Evolutionary conservation across 2,329 filamentous ascomycete species (phyloP).

Genomic region (Eurotiales sp.): DNA sequence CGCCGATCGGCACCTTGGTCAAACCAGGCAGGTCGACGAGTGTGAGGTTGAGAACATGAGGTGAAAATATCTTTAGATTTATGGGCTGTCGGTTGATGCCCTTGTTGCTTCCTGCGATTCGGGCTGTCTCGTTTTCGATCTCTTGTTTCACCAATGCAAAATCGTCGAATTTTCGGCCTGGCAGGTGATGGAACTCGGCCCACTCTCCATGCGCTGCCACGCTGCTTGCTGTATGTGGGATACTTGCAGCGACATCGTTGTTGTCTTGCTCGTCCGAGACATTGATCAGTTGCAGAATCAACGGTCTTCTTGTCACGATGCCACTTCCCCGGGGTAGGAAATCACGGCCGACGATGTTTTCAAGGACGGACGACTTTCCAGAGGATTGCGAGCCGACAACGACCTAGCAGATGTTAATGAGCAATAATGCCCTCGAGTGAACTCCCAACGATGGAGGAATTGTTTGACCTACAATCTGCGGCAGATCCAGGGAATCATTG

Average conservation of each 20-base stretch:
- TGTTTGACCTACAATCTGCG: constrained; percentile 77
- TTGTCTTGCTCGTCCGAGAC: constrained; percentile 72
- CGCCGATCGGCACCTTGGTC: constrained; percentile 97
- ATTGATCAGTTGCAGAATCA: constrained; percentile 98
- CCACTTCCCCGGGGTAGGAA: constrained; percentile 94
- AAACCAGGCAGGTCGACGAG: constrained; percentile 92
- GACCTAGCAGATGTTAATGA: constrained; percentile 56
- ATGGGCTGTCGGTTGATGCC: constrained; percentile 97
- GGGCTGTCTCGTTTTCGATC: constrained; percentile 93
- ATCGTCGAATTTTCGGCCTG: constrained; percentile 81
- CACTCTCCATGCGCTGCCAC: constrained; percentile 68
- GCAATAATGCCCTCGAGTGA: too few species aligned
- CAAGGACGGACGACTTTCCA: constrained; percentile 95
- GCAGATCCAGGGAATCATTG: constrained; percentile 94
- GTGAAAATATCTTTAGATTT: constrained; percentile 97
- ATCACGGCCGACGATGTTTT: constrained; percentile 97
- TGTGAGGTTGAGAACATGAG: constrained; percentile 92
- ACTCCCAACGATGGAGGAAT: too few species aligned
- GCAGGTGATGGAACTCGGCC: constrained; percentile 96
- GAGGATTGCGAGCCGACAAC: constrained; percentile 98
- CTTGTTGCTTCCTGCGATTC: constrained; percentile 95
- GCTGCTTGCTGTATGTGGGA: constrained; percentile 73
- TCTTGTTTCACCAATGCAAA: constrained; percentile 92
- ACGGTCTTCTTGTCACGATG: constrained; percentile 88
- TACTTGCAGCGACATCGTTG: constrained; percentile 60